Evolutionary conservation across 768 basidiomycete species (phyloP).

Genomic region (Tricholoma flavovirens): DNA sequence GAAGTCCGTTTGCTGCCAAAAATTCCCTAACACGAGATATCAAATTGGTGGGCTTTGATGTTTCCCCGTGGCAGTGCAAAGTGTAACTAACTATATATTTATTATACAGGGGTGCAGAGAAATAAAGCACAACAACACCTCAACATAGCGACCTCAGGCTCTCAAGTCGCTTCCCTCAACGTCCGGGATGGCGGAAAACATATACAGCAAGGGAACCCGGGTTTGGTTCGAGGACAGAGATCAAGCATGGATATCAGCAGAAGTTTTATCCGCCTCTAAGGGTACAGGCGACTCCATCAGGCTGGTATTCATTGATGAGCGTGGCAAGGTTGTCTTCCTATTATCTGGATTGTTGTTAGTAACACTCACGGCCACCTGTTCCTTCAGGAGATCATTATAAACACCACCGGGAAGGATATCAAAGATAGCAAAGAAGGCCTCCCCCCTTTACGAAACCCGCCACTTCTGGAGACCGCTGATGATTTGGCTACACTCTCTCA

Average conservation of each 20-base stretch:
- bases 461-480: slow-evolving; percentile 92
- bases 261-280: slow-evolving; percentile 64
- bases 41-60: too few relatives aligned
- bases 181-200: slow-evolving; percentile 76
- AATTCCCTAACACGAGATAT: too few relatives aligned
- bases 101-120: background rate
- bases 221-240: slow-evolving; percentile 96
- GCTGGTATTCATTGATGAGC: slow-evolving; percentile 84
- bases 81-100: background rate
- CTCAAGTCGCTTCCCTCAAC: slow-evolving; percentile 5
- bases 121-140: background rate
- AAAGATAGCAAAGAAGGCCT: slow-evolving; percentile 74
- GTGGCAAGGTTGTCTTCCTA: slow-evolving; percentile 65
- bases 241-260: slow-evolving; percentile 89
- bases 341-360: slow-evolving; percentile 10
- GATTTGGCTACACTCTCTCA: slow-evolving; percentile 97
- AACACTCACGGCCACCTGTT: slow-evolving; percentile 7
- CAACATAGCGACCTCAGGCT: background rate
- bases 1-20: too few relatives aligned
- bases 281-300: slow-evolving; percentile 69
- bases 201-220: slow-evolving; percentile 84
- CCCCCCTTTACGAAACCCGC: slow-evolving; percentile 94
- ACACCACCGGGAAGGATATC: slow-evolving; percentile 76
- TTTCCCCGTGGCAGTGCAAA: too few relatives aligned
- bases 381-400: slow-evolving; percentile 67